Evolutionary conservation across 139 green algal species (phyloP).

Genomic region (Mychonastes homosphaera): DNA sequence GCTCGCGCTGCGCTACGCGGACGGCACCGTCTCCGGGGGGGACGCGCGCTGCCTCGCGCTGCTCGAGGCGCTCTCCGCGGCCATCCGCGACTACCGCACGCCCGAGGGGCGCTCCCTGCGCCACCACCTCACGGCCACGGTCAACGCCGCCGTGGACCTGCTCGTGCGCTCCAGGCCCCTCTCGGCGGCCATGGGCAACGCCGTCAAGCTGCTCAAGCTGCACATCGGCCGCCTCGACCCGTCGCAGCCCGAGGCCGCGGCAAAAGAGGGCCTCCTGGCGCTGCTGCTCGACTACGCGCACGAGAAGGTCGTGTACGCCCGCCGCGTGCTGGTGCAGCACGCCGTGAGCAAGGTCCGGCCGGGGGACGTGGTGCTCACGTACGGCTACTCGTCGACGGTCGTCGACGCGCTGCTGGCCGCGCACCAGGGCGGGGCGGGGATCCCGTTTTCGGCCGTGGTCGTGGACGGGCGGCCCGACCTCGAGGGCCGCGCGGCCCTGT

Average conservation of each 20-base stretch:
- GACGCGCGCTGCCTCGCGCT: conserved; percentile 81
- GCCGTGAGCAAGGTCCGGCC: conserved; percentile 67
- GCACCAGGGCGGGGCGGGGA: conserved; percentile 28
- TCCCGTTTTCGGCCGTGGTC: conserved; percentile 82
- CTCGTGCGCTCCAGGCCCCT: conserved; percentile 62
- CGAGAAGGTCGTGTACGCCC: conserved; percentile 67
- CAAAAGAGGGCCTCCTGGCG: conserved; percentile 31
- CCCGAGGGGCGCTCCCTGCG: conserved; percentile 54
- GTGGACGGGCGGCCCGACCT: conserved; percentile 69
- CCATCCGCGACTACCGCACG: conserved; percentile 69
- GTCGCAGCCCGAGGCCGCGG: conserved; percentile 27
- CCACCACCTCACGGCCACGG: conserved; percentile 58
- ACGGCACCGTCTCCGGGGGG: conserved; percentile 60
- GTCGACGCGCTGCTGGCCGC: conserved; percentile 24
- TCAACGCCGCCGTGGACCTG: conserved; percentile 79
- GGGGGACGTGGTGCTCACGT: conserved; percentile 88
- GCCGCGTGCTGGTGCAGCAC: conserved; percentile 53
- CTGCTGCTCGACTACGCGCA: conserved; percentile 29
- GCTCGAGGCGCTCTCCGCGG: conserved; percentile 56
- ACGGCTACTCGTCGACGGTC: conserved; percentile 48
- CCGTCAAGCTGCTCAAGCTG: conserved; percentile 79
- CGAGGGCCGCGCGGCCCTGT: conserved; percentile 63
- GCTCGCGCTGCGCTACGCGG: conserved; percentile 69
- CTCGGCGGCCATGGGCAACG: conserved; percentile 79
- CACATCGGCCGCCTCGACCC: conserved; percentile 29